Base-by-base conservation (phyloP, 129 eudicot genomes). In the Lonicera japonica region DNA sequence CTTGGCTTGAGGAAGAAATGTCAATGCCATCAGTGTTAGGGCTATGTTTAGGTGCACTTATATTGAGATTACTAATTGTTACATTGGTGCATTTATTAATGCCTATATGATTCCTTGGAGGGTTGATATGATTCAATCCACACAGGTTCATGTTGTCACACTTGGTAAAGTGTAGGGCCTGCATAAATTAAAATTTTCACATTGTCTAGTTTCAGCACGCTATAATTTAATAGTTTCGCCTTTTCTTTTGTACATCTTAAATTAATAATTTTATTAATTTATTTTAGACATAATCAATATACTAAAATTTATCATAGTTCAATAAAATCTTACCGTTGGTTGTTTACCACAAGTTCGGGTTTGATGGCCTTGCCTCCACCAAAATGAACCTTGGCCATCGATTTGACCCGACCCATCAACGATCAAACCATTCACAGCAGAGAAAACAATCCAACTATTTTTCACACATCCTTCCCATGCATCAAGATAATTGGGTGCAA, bases 11-110 rank as follows among this genome's bases (percentile, higher is more conserved):
- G 29, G 12, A 36, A 36, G 73, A 47, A 15, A 82, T 58, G 63
- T 77, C 87, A 52, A 82, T 82, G 11, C 83, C 87, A 67, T 82
- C 83, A 1, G 87, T 82, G 63, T 82, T 82, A 1, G 80, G 80
- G 66, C 83, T 82, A 34, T 74, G 21, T 59, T 12, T 52, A 4
- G 87, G 87, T 66, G 87, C 77, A 18, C 20, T 40, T 20, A 82
- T 62, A 21, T 34, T 63, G 43, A 76, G 14, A 38, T 63, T 13
- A 11, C 69, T 65, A 0, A 82, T 21, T 52, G 38, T 55, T 19
- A 75, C 77, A 43, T 67, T 65, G 45, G 52, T 15, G 48, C 83
- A 73, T 13, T 14, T 34, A 20, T 18, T n/a, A 3, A 82, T 25
- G 25, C 71, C 53, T 11, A 82, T 74, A 67, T 77, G 87, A 54